phyloP scores from a whole-genome alignment of 208 protist genomes.

The Naegleria lovaniensis region DNA sequence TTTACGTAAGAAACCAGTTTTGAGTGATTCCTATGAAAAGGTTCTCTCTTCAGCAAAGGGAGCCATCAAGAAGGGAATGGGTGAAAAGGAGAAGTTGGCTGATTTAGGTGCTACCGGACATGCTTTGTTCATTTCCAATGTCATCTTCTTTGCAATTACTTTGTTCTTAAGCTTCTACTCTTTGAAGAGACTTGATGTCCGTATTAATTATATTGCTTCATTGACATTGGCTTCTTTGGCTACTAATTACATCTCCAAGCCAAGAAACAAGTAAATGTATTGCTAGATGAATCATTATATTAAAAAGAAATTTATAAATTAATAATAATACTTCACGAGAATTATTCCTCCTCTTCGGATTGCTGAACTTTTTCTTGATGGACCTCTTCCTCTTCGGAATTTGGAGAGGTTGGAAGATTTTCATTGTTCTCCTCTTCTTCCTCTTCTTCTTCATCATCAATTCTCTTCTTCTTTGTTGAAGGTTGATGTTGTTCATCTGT shows the following conservation, averaged over 20 bases:
- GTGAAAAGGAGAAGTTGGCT: not conserved
- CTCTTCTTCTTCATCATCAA: too few species aligned
- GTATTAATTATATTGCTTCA: constrained; percentile 10
- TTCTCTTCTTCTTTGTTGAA: too few species aligned
- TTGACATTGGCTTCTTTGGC: not conserved
- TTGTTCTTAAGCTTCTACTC: constrained; percentile 14
- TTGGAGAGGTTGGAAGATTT: not conserved
- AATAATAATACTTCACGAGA: not conserved
- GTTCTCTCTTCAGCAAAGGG: not conserved
- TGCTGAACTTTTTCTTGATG: too few species aligned
- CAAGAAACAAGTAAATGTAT: not conserved
- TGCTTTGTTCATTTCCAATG: constrained; percentile 3
- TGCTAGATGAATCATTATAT: not conserved
- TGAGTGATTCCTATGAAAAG: not conserved
- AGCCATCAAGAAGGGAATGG: not conserved
- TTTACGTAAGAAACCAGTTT: not conserved
- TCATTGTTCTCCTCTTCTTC: not conserved
- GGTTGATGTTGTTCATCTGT: too few species aligned
- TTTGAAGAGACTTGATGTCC: constrained; percentile 9
- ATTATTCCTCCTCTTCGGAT: too few species aligned
- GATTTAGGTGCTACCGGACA: constrained; percentile 11
- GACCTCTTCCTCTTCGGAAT: not conserved
- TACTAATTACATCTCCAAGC: not conserved
- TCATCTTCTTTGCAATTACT: not conserved
- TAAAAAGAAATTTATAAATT: not conserved